Evolutionary conservation across 2,329 filamentous ascomycete species (phyloP), one percentile per base, ranked within the genome.

Genomic region (Plenodomus lindquistii): DNA sequence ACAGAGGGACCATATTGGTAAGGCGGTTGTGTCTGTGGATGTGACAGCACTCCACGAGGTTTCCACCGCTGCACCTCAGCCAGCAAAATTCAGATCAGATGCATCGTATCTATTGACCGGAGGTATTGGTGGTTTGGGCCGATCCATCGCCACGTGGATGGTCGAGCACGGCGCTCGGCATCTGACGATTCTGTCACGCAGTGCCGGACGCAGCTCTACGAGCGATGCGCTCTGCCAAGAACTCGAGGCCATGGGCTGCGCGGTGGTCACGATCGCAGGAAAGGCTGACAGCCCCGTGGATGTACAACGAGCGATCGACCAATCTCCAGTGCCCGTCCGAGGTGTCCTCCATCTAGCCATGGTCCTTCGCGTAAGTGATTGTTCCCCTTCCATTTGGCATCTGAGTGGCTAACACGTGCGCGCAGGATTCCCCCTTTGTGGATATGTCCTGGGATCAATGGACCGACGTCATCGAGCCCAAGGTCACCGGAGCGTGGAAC

Each of bases 401-500:
- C 27, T 31, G 27, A 31, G 27, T 31, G 9, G 27, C 27, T 31
- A 9, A 31, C 27, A 31, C 27, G 27, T 31, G 27, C 27, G 27
- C n/a, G 15, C 21, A 42, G 4, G 47, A 49, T 19, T 10, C 29
- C 27, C 18, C 34, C 11, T 35, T 52, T 3, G 18, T 45, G 3
- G 41, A 52, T 10, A 59, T 64, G 42, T 16, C 35, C 9, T 44
- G 9, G 13, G 42, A 43, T 3, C 18, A 27, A 16, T 58, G 55
- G 55, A 24, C n/a, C 11, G 37, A 34, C 2, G 37, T 13, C 4
- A 17, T 41, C 4, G 35, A 27, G 4, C 45, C 52, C 5, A 75
- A 74, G 43, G 53, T 75, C 7, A 27, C 37, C 2, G 72, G 72
- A 2, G 61, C 69, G 1, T 56, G 67, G 52, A 59, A 62, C n/a